These are phyloP conservation scores for Naganishia friedmannii DNA, from an alignment of 768 basidiomycete species.

Conservation along the genomic window DNA sequence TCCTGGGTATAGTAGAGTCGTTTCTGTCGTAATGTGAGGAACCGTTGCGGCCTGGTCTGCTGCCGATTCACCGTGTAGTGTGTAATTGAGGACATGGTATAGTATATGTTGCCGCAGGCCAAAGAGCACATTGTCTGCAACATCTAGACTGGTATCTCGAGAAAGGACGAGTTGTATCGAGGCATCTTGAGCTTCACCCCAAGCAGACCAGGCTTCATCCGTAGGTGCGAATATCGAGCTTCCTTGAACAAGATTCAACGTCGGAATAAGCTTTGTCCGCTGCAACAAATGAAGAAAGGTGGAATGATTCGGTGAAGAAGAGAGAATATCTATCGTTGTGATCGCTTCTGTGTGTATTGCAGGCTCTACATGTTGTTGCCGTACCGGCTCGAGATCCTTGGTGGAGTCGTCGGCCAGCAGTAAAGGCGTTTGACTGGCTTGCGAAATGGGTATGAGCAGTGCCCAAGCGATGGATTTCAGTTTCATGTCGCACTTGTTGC, in stretches of 20 bases:
- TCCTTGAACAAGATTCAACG: slow-evolving; percentile 77
- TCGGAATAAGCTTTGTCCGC: slow-evolving; percentile 80
- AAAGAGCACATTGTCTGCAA: slow-evolving; percentile 77
- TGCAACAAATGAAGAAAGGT: slow-evolving; percentile 75
- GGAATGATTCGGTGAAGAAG: slow-evolving; percentile 70
- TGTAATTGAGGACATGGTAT: slow-evolving; percentile 87
- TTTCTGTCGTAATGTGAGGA: slow-evolving; percentile 39
- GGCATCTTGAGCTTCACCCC: slow-evolving; percentile 35
- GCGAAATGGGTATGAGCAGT: neutral
- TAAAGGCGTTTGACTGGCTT: neutral
- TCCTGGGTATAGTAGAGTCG: slow-evolving; percentile 50
- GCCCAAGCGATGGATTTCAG: too few relatives aligned
- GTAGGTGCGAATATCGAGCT: slow-evolving; percentile 92
- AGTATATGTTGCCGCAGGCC: slow-evolving; percentile 84
- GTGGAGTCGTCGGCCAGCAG: neutral
- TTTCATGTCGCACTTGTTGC: slow-evolving; percentile 10
- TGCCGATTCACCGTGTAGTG: slow-evolving; percentile 56
- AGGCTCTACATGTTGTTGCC: neutral
- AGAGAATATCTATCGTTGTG: slow-evolving; percentile 77
- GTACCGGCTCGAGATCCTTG: neutral
- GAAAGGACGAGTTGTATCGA: neutral
- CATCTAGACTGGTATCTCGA: slow-evolving; percentile 19
- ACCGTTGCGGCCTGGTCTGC: slow-evolving; percentile 40
- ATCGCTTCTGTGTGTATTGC: slow-evolving; percentile 42
- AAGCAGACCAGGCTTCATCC: slow-evolving; percentile 66